Base-by-base conservation (phyloP, 371 early-diverging fungal species). In the Basidiobolus heterosporus region DNA sequence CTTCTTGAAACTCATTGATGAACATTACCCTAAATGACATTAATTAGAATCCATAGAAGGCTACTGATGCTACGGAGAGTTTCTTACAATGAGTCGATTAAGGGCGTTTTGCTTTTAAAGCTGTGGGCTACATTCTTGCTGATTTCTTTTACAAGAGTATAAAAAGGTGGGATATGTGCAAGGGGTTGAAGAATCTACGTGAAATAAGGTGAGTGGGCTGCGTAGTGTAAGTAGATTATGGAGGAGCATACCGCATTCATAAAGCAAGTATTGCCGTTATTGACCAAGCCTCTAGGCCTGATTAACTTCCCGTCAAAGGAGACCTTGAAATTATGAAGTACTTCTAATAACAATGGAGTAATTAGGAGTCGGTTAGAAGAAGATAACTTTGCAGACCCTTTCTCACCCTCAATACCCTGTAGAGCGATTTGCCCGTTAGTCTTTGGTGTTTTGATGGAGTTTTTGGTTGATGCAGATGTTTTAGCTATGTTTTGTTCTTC, bases 231-330 rank as follows among this genome's bases (percentile, higher is more conserved):
- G 47, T 47, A 17, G 4, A 38, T 44, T 13, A 30, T 42, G 8
- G 11, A 5, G 14, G 21, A 18, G 57, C 66, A 46, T 63, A 80
- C 79, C 30, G 85, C 88, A 56, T 94, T 96, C 86, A 94, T 86
- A 56, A 90, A 96, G 62, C 97, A 96, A 64, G 85, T 91, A 66
- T 96, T 96, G 38, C 94, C 94, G 48, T 78, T 83, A 57, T 96
- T 96, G 50, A 88, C 80, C 40, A 96, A 71, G 2, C 97, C 97
- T 30, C 94, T 76, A 14, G 94, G 92, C 47, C 75, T 74, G 23
- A 90, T 64, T 19, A 79, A 62, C 36, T 66, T 64, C 5, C 64
- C 63, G 15, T 54, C 50, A 41, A 65, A 74, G 3, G 60, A 60
- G 13, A 71, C 67, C 36, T 73, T 63, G 48, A 64, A 77, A 36